Conservation (phyloP, 176 grass and related monocot species). For the Carex pumila region DNA sequence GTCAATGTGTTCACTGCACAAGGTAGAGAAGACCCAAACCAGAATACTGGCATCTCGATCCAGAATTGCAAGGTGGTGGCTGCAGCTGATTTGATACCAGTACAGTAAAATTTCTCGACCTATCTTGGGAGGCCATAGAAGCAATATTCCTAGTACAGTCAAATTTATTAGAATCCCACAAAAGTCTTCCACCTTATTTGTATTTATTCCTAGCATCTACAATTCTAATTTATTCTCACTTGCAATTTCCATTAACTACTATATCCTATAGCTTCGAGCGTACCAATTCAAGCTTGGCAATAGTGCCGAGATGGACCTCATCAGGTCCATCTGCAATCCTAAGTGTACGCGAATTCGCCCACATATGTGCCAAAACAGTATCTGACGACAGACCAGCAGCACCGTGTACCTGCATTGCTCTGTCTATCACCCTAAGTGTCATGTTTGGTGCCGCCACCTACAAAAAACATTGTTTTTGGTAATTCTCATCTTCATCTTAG, state of each 20-base stretch:
- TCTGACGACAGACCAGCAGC: constrained; percentile 76
- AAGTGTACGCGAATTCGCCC: constrained; percentile 75
- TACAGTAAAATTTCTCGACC: constrained; percentile 37
- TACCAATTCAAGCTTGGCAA: constrained; percentile 73
- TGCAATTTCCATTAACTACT: neutral
- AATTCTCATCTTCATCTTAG: neutral
- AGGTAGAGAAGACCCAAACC: constrained; percentile 67
- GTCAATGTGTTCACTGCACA: constrained; percentile 84
- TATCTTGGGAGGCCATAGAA: constrained; percentile 87
- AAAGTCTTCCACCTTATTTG: constrained; percentile 1
- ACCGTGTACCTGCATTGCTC: constrained; percentile 92
- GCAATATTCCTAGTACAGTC: too few relatives aligned
- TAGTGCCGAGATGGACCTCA: constrained; percentile 85
- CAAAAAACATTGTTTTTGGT: neutral
- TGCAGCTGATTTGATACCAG: constrained; percentile 60
- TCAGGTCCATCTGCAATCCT: constrained; percentile 87
- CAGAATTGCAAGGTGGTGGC: constrained; percentile 80
- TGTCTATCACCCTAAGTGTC: constrained; percentile 89
- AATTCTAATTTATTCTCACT: constrained; percentile 11
- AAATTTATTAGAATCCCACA: neutral
- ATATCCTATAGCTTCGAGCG: constrained; percentile 43
- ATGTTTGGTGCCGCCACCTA: constrained; percentile 95
- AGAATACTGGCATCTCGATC: constrained; percentile 77
- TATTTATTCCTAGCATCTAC: neutral
- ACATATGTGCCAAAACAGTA: constrained; percentile 61